Base-by-base conservation (phyloP, 495 filamentous ascomycete genomes). In the Hypoxylon lenormandii region DNA sequence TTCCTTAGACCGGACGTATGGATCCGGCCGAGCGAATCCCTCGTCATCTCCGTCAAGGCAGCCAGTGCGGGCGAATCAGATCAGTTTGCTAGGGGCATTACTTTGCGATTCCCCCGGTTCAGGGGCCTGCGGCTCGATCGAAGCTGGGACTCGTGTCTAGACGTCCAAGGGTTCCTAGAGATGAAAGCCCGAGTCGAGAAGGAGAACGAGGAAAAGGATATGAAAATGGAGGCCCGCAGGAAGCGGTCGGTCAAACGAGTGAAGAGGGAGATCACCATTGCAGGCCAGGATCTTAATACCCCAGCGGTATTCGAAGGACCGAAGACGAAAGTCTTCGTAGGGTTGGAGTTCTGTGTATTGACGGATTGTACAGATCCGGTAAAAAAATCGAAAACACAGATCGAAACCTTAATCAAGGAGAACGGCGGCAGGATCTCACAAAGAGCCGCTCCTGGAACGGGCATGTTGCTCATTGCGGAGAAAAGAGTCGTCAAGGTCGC, bases 71-170 rank as follows among this genome's bases (percentile, higher is more conserved):
- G 83, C 5, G 78, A 79, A 0, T 91, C 90, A 19, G 92, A 93
- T 62, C 84, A 89, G 60, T 98, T 97, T 73, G 87, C 90, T 19
- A 88, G 86, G 60, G 86, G 87, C 8, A 79, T 89, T 64, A 98
- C 96, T 0, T 81, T 98, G 46, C 90, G 95, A 1, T 98, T 98
- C 70, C 95, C 95, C 0, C 87, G 95, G 11, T 97, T 98, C 78
- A 95, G 93, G 71, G 87, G 83, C 56, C 75, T 98, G 23, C 86
- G 93, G 13, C 82, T 84, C 21, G 95, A 98, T 74, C 92, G 93
- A 64, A 82, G 88, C 54, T 98, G 96, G 96, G 85, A 89, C 46
- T 85, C 83, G 22, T 90, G 93, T 6, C 82, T 97, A 7, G 90
- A 89, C 3, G 80, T 93, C 5, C 84, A 89, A 37, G 94, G 92